phyloP scores from a whole-genome alignment of 345 rosid species.

The Stellera chamaejasme region DNA sequence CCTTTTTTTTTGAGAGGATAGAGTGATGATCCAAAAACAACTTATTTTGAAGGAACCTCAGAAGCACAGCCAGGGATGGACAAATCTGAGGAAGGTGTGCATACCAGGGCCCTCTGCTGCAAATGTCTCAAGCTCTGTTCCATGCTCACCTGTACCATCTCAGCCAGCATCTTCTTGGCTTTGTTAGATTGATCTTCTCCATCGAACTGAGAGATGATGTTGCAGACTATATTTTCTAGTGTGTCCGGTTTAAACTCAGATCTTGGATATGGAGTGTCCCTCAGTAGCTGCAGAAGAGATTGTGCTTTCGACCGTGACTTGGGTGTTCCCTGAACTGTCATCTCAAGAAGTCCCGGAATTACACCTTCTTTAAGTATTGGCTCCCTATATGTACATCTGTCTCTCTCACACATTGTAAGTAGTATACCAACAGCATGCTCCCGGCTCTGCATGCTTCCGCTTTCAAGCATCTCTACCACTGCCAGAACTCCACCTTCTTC shows the following conservation, averaged over 20 bases:
- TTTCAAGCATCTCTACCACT: slow-evolving; percentile 82
- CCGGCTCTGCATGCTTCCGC: slow-evolving; percentile 71
- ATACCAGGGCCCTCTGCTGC: slow-evolving; percentile 85
- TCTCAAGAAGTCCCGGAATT: slow-evolving; percentile 93
- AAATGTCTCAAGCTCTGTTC: slow-evolving; percentile 93
- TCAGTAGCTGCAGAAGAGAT: slow-evolving; percentile 58
- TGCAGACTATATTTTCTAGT: slow-evolving; percentile 78
- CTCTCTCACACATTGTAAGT: slow-evolving; percentile 70
- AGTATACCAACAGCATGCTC: slow-evolving; percentile 86
- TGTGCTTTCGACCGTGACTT: slow-evolving; percentile 74
- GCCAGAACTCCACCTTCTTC: slow-evolving; percentile 84
- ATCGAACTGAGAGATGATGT: slow-evolving; percentile 81
- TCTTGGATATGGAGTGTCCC: slow-evolving; percentile 62
- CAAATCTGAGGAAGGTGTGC: slow-evolving; percentile 48
- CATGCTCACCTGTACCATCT: slow-evolving; percentile 99
- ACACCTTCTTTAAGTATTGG: slow-evolving; percentile 94
- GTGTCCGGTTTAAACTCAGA: slow-evolving; percentile 79
- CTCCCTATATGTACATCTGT: slow-evolving; percentile 80
- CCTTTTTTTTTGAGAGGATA: too few relatives aligned
- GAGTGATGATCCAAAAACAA: slow-evolving; percentile 8
- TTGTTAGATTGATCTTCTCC: slow-evolving; percentile 87
- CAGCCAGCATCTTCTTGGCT: slow-evolving; percentile 93
- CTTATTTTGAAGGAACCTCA: slow-evolving; percentile 38
- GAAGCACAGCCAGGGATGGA: slow-evolving; percentile 42
- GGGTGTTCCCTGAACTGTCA: slow-evolving; percentile 90